Percentiles rank a stretch among this genome's conserved stretches.
Evolutionary conservation across 2,329 filamentous ascomycete genomes (phyloP).

Genomic region (Sclerotinia subarctica): DNA sequence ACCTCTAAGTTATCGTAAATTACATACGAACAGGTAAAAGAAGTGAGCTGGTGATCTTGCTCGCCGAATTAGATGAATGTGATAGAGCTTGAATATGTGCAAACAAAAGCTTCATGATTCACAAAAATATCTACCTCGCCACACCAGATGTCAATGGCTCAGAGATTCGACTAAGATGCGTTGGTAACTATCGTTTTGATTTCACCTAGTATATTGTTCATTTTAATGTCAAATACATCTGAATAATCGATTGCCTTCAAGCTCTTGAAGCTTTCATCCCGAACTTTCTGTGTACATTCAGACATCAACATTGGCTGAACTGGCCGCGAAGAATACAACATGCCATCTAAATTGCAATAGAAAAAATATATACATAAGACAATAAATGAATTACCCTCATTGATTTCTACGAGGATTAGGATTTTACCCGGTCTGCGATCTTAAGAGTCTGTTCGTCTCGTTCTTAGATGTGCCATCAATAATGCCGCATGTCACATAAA

Average conservation of each 20-base stretch:
- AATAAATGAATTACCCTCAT: constrained; percentile 7
- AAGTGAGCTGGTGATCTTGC: too few relatives aligned
- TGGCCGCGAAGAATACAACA: too few relatives aligned
- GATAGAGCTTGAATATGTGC: not conserved
- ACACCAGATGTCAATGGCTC: not conserved
- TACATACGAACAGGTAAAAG: too few relatives aligned
- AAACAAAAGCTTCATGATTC: not conserved
- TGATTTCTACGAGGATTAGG: not conserved
- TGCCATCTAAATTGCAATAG: not conserved
- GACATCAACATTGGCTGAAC: not conserved
- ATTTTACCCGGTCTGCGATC: not conserved
- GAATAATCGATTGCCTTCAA: not conserved
- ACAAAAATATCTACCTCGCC: not conserved
- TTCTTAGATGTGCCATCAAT: not conserved
- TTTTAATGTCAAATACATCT: not conserved
- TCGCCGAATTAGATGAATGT: not conserved
- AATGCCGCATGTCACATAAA: not conserved
- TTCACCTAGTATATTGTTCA: not conserved
- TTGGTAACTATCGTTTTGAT: not conserved
- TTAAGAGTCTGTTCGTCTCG: not conserved
- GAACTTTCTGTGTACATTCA: not conserved
- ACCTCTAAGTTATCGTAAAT: too few relatives aligned
- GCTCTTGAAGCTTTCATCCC: not conserved
- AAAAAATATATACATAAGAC: not conserved
- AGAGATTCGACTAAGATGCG: not conserved